Base-by-base conservation (phyloP, 768 basidiomycete genomes). In the Hygrophorus pudorinus region DNA sequence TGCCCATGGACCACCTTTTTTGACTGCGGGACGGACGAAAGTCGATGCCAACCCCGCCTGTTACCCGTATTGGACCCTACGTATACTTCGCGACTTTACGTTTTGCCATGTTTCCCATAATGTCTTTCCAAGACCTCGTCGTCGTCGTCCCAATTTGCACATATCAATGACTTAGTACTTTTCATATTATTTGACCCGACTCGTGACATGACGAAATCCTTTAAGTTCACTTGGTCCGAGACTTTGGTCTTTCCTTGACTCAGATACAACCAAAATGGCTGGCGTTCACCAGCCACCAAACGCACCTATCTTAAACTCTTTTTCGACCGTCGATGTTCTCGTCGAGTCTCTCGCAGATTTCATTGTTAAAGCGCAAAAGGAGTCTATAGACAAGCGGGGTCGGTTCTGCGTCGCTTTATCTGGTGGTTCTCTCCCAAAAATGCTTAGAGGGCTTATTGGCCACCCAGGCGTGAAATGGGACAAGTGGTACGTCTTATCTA, bases 321-420 rank as follows among this genome's bases (percentile, higher is more conserved):
- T 96, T 59, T 50, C 75, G 2, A 62, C 72, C 42, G 42, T 66
- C 5, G 66, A 72, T 37, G 65, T 65, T 3, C 76, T 99, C 52
- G 68, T 75, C 30, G 53, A 66, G 1, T 72, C 78, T 0, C 80
- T 99, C 53, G 85, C 92, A 0, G 62, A 72, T 38, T 98, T 93
- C 60, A 76, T 97, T 42, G 50, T 85, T 53, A 86, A 84, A 51
- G 87, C 86, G 0, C 94, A 98, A 68, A 84, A 76, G 49, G 90
- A 97, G 18, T 77, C 93, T 31, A 71, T 98, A 57, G 78, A 80
- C 59, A 91, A 86, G 66, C 82, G 89, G 65, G 86, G 83, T 57
- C 77, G 76, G 48, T 99, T 99, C 71, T 85, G 90, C 44, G 58
- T 99, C 58, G 96, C 96, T 46, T 68, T 98, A 56, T 94, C 91